Evolutionary conservation across 306 rosid species (phyloP).

Genomic region (Carpinus fangiana): DNA sequence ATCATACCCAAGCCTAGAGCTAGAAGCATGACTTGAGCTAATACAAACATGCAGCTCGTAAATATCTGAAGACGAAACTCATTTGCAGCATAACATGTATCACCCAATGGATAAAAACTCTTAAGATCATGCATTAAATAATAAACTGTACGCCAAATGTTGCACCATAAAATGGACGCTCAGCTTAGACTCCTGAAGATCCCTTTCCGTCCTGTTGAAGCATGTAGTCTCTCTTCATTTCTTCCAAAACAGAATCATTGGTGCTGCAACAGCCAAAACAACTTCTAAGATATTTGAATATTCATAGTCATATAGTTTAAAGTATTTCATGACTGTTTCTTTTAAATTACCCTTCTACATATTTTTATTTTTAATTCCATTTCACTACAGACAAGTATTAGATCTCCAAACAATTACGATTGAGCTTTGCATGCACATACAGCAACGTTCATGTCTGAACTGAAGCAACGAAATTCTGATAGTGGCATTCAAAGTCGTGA

Average conservation of each 20-base stretch:
- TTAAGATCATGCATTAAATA: background rate
- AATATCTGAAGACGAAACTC: background rate
- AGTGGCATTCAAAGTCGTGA: background rate
- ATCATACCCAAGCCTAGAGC: too few relatives aligned
- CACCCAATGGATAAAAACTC: background rate
- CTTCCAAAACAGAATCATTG: conserved; percentile 70
- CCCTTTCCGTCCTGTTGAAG: conserved; percentile 44
- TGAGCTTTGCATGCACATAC: background rate
- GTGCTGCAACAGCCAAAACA: conserved; percentile 49
- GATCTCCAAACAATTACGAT: background rate
- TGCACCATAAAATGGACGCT: background rate
- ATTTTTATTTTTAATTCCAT: background rate
- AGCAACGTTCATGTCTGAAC: background rate
- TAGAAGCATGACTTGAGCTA: too few relatives aligned
- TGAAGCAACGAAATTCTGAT: background rate
- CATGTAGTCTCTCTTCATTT: conserved; percentile 77
- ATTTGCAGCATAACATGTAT: background rate
- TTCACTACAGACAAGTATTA: background rate
- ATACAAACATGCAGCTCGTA: background rate
- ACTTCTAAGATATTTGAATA: conserved; percentile 10
- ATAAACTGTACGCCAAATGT: background rate
- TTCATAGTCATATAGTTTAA: conserved; percentile 5
- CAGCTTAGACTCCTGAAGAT: conserved; percentile 40
- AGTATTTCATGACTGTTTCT: background rate
- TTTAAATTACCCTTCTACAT: background rate